A percentile compares a stretch with the other conserved stretches of the same genome.
Evolutionary conservation across 306 rosid genomes (phyloP).

Genomic region (Cyclanthera cordifolia): DNA sequence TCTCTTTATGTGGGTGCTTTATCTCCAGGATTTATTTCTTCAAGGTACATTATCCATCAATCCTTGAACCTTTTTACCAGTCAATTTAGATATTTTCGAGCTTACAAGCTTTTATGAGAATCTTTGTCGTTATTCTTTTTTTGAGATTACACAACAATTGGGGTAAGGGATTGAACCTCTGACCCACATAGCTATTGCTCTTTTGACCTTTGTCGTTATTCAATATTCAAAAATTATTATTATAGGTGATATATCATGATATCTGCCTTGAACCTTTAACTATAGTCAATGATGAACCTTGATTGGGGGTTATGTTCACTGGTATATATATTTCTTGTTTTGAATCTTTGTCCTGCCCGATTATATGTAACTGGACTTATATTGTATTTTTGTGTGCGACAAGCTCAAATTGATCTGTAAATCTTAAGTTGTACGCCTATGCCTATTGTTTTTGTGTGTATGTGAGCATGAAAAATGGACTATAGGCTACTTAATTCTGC

Average conservation of each 20-base stretch:
- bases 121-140: not conserved
- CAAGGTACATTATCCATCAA: constrained; percentile 41
- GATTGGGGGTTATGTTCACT: not conserved
- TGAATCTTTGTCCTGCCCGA: not conserved
- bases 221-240: not conserved
- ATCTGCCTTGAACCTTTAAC: not conserved
- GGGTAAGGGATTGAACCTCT: no score
- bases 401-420: not conserved
- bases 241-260: not conserved
- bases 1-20: constrained; percentile 33
- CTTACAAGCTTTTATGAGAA: not conserved
- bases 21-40: constrained; percentile 67
- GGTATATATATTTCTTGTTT: not conserved
- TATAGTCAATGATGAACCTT: not conserved
- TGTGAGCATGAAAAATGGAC: no score
- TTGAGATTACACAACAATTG: no score
- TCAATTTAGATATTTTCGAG: not conserved
- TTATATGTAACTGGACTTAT: not conserved
- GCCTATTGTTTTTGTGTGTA: no score
- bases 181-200: no score
- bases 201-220: not conserved
- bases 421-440: not conserved
- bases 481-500: no score
- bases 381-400: not conserved
- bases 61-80: not conserved